Percentiles rank a stretch among this genome's conserved stretches.
Evolutionary conservation across 2,329 filamentous ascomycete genomes (phyloP).

Genomic region (Claviceps maximensis): DNA sequence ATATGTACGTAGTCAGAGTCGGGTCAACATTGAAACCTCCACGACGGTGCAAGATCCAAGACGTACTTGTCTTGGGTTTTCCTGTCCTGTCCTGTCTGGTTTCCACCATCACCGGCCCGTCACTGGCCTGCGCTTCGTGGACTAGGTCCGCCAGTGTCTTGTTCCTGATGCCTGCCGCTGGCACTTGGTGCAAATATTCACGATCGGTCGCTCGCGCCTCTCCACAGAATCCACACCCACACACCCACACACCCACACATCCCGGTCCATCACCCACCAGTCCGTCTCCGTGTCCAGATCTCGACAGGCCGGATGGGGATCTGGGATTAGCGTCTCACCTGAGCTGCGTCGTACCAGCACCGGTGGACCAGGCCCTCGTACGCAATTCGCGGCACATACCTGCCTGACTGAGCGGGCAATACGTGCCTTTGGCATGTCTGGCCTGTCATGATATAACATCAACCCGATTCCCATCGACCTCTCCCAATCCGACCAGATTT

Average conservation of each 20-base stretch:
- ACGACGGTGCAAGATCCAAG: not conserved
- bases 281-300: not conserved
- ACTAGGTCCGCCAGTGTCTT: not conserved
- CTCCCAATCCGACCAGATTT: not conserved
- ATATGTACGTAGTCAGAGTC: not conserved
- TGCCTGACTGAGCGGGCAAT: not conserved
- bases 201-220: not conserved
- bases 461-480: not conserved
- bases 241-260: not conserved
- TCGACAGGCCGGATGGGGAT: not conserved
- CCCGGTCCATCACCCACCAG: not conserved
- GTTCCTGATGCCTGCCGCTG: not conserved
- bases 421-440: not conserved
- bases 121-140: not conserved
- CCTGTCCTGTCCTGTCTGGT: not conserved
- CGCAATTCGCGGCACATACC: too few species aligned
- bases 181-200: not conserved
- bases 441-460: slow-evolving; percentile 1
- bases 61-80: not conserved
- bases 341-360: not conserved
- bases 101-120: not conserved
- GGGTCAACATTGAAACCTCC: not conserved
- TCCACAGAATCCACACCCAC: too few species aligned
- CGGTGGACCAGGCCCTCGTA: not conserved
- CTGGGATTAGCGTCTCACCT: not conserved